phyloP scores from a whole-genome alignment of 108 stramenopile species.

The Cyclotella atomus region DNA sequence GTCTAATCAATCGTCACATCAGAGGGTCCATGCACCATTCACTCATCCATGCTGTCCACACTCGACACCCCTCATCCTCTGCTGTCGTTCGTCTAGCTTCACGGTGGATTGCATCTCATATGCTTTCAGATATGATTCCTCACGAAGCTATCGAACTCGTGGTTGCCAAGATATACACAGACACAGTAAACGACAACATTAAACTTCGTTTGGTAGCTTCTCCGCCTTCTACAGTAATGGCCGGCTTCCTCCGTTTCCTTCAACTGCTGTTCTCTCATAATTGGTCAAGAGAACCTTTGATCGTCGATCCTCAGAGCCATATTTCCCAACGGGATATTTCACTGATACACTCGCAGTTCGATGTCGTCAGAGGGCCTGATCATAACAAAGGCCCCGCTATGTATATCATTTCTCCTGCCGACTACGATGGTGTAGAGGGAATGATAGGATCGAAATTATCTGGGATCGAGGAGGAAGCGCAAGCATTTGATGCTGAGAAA shows the following conservation, averaged over 20 bases:
- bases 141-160: constrained; percentile 80
- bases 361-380: constrained; percentile 62
- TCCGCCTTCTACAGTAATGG: constrained; percentile 61
- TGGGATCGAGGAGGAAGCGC: constrained; percentile 32
- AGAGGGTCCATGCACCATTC: constrained; percentile 77
- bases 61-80: constrained; percentile 77
- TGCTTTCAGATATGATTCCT: constrained; percentile 78
- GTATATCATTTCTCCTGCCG: constrained; percentile 83
- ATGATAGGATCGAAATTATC: constrained; percentile 47
- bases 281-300: constrained; percentile 79
- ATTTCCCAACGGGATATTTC: constrained; percentile 58
- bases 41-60: constrained; percentile 79
- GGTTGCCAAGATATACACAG: constrained; percentile 81
- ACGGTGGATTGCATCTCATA: constrained; percentile 78
- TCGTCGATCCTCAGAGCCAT: constrained; percentile 86
- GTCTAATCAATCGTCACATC: constrained; percentile 67
- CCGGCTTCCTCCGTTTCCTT: constrained; percentile 78
- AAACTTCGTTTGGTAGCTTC: constrained; percentile 18
- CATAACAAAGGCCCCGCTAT: constrained; percentile 65
- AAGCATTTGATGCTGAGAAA: not conserved
- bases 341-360: constrained; percentile 69
- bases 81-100: constrained; percentile 69
- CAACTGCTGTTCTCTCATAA: constrained; percentile 73
- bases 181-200: constrained; percentile 28
- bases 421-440: constrained; percentile 55